Conservation (phyloP, 2,329 filamentous ascomycete genomes). For the Penicillium sp. region DNA sequence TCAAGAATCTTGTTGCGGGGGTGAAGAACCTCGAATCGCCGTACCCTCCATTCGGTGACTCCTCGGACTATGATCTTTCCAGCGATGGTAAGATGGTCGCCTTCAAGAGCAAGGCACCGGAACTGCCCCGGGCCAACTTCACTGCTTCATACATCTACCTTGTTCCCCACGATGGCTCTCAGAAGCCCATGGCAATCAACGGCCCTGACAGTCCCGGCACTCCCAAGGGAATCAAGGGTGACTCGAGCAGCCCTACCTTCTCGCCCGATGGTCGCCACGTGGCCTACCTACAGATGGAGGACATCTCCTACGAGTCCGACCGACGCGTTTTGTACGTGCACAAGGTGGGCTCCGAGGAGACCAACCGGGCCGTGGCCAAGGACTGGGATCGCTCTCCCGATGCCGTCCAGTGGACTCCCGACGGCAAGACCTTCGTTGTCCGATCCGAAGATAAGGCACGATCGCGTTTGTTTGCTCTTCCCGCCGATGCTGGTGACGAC, state of each 20-base stretch:
- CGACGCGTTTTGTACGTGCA: constrained; percentile 49
- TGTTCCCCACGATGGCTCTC: constrained; percentile 58
- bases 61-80: constrained; percentile 67
- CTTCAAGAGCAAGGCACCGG: constrained; percentile 41
- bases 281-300: constrained; percentile 73
- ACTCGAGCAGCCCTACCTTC: constrained; percentile 62
- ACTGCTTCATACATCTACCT: constrained; percentile 81
- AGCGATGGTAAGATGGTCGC: constrained; percentile 37
- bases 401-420: constrained; percentile 45
- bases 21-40: constrained; percentile 42
- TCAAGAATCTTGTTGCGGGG: constrained; percentile 42
- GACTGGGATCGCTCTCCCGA: constrained; percentile 51
- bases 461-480: constrained; percentile 35
- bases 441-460: constrained; percentile 65
- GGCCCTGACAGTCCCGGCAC: constrained; percentile 29
- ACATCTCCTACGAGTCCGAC: constrained; percentile 73
- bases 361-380: constrained; percentile 34
- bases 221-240: constrained; percentile 52
- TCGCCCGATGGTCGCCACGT: constrained; percentile 65
- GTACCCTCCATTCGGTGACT: constrained; percentile 64
- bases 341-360: constrained; percentile 28
- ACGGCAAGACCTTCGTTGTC: constrained; percentile 62
- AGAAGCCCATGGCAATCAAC: constrained; percentile 44
- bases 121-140: constrained; percentile 48
- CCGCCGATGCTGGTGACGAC: constrained; percentile 26